A percentile compares a stretch with the other conserved stretches of the same genome.
Evolutionary conservation across 2,329 filamentous ascomycete species (phyloP).

Genomic region (Lecanosticta acicola): DNA sequence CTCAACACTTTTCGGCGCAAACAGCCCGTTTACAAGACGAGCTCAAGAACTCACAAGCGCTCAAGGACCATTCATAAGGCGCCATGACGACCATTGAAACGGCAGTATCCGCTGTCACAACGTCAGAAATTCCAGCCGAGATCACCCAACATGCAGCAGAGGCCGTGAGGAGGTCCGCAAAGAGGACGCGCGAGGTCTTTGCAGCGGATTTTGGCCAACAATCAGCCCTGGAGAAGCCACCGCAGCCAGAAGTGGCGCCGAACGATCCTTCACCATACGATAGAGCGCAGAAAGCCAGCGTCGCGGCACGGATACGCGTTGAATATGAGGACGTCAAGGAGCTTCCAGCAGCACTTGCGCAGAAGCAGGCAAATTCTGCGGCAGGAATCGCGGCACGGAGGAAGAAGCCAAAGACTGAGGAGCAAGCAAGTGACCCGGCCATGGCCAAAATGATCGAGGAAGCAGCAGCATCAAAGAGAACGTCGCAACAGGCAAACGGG

Average conservation of each 20-base stretch:
- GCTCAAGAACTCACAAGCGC: too few species aligned
- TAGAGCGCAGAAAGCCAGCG: conserved; percentile 42
- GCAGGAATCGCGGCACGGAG: conserved; percentile 54
- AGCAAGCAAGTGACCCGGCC: conserved; percentile 48
- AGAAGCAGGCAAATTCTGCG: conserved; percentile 65
- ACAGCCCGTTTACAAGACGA: too few species aligned
- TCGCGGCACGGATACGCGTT: conserved; percentile 55
- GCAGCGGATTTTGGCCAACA: conserved; percentile 47
- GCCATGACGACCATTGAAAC: neutral
- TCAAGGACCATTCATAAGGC: too few species aligned
- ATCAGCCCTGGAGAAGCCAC: conserved; percentile 37
- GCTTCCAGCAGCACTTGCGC: conserved; percentile 70
- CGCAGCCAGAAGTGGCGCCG: conserved; percentile 40
- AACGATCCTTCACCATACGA: conserved; percentile 42
- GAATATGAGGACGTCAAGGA: conserved; percentile 77
- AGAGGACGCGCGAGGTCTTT: conserved; percentile 51
- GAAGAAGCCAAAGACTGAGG: conserved; percentile 56
- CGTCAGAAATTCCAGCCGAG: conserved; percentile 18
- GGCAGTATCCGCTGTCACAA: conserved; percentile 2
- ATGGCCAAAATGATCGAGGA: conserved; percentile 64
- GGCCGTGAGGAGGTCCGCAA: conserved; percentile 44
- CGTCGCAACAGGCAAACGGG: conserved; percentile 39
- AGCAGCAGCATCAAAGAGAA: conserved; percentile 46
- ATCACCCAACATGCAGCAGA: conserved; percentile 22
- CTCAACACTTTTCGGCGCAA: too few species aligned